Evolutionary conservation across 352 stramenopile species (phyloP).

Genomic region (Pythium rishiriense): DNA sequence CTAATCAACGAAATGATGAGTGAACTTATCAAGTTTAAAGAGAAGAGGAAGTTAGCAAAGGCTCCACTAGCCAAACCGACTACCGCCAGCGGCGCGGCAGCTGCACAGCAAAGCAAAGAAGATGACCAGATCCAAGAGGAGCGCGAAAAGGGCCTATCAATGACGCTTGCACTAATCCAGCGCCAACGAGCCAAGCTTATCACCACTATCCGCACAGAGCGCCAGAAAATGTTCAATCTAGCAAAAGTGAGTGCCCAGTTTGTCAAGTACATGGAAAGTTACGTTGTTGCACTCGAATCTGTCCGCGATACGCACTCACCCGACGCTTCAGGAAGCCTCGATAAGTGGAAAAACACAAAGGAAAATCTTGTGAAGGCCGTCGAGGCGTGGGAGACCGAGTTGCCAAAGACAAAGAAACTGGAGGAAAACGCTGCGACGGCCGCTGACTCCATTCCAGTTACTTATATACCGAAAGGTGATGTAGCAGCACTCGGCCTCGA

Average conservation of each 20-base stretch:
- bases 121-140: conserved; percentile 72
- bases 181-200: conserved; percentile 54
- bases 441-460: conserved; percentile 15
- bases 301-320: neutral
- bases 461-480: conserved; percentile 55
- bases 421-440: conserved; percentile 15
- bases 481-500: conserved; percentile 58
- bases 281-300: conserved; percentile 14
- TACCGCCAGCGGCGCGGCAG: conserved; percentile 9
- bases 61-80: conserved; percentile 12
- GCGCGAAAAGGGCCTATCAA: conserved; percentile 72
- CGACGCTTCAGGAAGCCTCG: conserved; percentile 8
- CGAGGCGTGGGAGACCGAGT: conserved; percentile 42
- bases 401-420: conserved; percentile 24
- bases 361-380: conserved; percentile 31
- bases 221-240: conserved; percentile 70
- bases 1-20: conserved; percentile 78
- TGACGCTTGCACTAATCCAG: conserved; percentile 70
- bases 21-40: conserved; percentile 61
- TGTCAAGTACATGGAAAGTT: conserved; percentile 46
- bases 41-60: conserved; percentile 44
- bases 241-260: conserved; percentile 50
- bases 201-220: conserved; percentile 56
- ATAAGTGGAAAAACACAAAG: conserved; percentile 43
- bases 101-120: conserved; percentile 41